A percentile compares a stretch with the other conserved stretches of the same genome.
Conservation (phyloP, 2,329 filamentous ascomycete genomes). For the Ophiostoma ips region DNA sequence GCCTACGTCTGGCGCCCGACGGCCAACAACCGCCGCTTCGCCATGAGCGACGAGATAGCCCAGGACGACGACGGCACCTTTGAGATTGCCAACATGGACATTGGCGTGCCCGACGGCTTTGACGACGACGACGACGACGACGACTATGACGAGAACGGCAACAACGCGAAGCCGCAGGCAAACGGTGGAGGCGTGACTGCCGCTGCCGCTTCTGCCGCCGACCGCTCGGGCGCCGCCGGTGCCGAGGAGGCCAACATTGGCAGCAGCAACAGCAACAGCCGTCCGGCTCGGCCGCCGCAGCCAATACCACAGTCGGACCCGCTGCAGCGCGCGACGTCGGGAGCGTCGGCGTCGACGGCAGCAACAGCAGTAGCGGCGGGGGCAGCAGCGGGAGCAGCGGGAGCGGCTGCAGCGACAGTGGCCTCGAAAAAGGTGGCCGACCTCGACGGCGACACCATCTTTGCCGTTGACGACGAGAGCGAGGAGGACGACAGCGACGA, state of each 20-base stretch:
- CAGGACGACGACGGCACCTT: slow-evolving; percentile 95
- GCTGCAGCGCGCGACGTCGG: slow-evolving; percentile 10
- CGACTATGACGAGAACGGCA: slow-evolving; percentile 42
- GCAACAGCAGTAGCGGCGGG: neutral
- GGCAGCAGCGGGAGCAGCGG: neutral
- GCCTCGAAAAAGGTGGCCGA: slow-evolving; percentile 24
- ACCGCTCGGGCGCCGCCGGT: slow-evolving; percentile 22
- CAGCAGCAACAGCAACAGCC: slow-evolving; percentile 3
- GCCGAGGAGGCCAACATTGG: slow-evolving; percentile 19
- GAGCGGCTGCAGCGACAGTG: neutral
- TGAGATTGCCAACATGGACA: slow-evolving; percentile 86
- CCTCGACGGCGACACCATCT: slow-evolving; percentile 79
- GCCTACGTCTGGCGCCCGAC: slow-evolving; percentile 95
- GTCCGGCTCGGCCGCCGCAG: slow-evolving; percentile 14
- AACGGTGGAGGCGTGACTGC: slow-evolving; percentile 17
- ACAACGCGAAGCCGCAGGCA: slow-evolving; percentile 31
- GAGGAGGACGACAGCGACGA: slow-evolving; percentile 79
- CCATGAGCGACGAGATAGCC: slow-evolving; percentile 97
- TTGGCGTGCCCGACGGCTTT: slow-evolving; percentile 59
- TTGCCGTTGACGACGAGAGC: slow-evolving; percentile 70
- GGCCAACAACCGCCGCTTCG: slow-evolving; percentile 90
- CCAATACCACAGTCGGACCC: slow-evolving; percentile 8
- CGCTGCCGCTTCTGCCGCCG: slow-evolving; percentile 9
- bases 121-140: slow-evolving; percentile 47
- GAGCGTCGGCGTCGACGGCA: slow-evolving; percentile 23